phyloP scores from a whole-genome alignment of 2,329 filamentous ascomycete genomes.

The Xylariaceae sp. region DNA sequence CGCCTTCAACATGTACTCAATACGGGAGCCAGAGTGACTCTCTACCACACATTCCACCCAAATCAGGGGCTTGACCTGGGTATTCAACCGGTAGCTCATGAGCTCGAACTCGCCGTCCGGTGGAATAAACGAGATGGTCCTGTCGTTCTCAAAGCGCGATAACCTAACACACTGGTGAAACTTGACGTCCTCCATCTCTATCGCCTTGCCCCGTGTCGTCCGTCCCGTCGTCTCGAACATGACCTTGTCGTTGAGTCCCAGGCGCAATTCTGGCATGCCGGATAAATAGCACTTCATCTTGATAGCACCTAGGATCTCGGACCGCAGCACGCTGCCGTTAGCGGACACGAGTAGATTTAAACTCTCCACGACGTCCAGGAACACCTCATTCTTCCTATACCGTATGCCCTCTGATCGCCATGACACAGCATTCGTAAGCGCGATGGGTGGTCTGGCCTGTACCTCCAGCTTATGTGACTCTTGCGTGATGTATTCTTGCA shows the following conservation, averaged over 20 bases:
- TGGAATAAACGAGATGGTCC: conserved; percentile 97
- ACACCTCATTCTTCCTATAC: conserved; percentile 99
- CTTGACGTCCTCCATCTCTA: conserved; percentile 99
- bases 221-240: conserved; percentile 99
- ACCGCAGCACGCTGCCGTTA: conserved; percentile 90
- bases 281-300: conserved; percentile 99
- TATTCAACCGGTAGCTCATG: conserved; percentile 98
- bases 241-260: conserved; percentile 96
- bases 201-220: conserved; percentile 89
- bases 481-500: conserved; percentile 99
- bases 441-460: conserved; percentile 91
- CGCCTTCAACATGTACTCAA: conserved; percentile 99
- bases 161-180: conserved; percentile 98
- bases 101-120: conserved; percentile 98
- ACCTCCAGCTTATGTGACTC: conserved; percentile 98
- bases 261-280: conserved; percentile 91
- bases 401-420: conserved; percentile 98
- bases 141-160: conserved; percentile 94
- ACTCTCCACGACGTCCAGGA: conserved; percentile 94
- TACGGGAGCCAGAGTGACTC: conserved; percentile 87
- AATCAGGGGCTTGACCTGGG: conserved; percentile 95
- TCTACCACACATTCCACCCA: conserved; percentile 99
- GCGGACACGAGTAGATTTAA: conserved; percentile 92
- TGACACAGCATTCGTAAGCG: conserved; percentile 95
- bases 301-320: conserved; percentile 91